These are phyloP conservation scores for Alternaria hordeiaustralica DNA, from an alignment of 2,329 filamentous ascomycete genomes.

Conservation along the genomic window DNA sequence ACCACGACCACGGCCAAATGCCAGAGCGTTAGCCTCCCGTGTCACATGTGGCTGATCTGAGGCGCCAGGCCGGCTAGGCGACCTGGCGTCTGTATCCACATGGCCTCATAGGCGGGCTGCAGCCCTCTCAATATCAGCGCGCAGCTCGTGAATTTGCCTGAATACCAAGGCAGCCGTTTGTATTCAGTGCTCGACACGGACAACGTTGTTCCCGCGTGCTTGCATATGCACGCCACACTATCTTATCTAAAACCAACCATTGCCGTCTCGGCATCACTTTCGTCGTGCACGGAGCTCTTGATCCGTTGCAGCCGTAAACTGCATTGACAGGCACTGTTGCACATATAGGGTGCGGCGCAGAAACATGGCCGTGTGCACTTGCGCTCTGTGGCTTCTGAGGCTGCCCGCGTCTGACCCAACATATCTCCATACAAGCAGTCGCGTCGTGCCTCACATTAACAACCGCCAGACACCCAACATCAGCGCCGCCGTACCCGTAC, in stretches of 20 bases:
- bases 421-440: background rate
- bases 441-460: constrained; percentile 60
- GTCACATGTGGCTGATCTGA: constrained; percentile 2
- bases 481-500: constrained; percentile 69
- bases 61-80: background rate
- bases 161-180: constrained; percentile 22
- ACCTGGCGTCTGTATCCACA: background rate
- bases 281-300: constrained; percentile 21
- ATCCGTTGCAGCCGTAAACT: constrained; percentile 16
- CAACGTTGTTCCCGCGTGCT: constrained; percentile 4
- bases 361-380: constrained; percentile 3
- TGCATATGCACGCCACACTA: constrained; percentile 17
- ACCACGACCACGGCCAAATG: background rate
- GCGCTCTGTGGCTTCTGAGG: background rate
- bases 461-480: constrained; percentile 72
- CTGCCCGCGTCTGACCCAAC: background rate
- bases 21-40: background rate
- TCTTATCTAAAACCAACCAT: constrained; percentile 5
- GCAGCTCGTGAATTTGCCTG: constrained; percentile 24
- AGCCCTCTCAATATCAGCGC: constrained; percentile 5
- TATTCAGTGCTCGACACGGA: constrained; percentile 11
- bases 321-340: constrained; percentile 27
- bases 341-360: constrained; percentile 26
- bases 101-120: background rate
- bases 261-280: constrained; percentile 4